These are phyloP conservation scores for Camellia oleifera DNA, from an alignment of 179 eudicot species.

Conservation along the genomic window DNA sequence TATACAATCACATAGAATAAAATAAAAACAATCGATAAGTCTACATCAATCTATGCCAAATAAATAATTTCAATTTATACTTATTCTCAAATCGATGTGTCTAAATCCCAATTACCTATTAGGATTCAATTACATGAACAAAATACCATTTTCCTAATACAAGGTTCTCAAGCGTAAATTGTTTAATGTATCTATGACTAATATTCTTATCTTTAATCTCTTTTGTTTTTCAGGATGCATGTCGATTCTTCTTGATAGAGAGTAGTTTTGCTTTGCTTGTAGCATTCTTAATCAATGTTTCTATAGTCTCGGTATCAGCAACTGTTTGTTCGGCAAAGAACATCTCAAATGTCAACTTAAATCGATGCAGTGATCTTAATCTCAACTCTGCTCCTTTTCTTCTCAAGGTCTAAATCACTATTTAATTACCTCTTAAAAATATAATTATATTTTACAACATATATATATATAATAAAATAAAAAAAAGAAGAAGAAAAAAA, in stretches of 20 bases:
- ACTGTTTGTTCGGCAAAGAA: conserved; percentile 51
- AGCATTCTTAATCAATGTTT: conserved; percentile 77
- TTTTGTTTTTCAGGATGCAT: conserved; percentile 66
- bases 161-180: too few species aligned
- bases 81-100: too few species aligned
- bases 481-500: neutral
- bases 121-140: too few species aligned
- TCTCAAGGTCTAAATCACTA: conserved; percentile 42
- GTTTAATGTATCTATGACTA: too few species aligned
- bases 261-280: conserved; percentile 80
- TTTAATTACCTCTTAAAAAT: neutral
- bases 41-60: too few species aligned
- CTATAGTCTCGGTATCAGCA: conserved; percentile 71
- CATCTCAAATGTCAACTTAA: conserved; percentile 30
- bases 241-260: conserved; percentile 79
- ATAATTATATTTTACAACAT: neutral
- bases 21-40: too few species aligned
- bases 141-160: too few species aligned
- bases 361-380: conserved; percentile 53
- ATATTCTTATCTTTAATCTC: neutral
- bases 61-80: too few species aligned
- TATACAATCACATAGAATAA: too few species aligned
- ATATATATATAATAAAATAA: neutral
- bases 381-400: conserved; percentile 83
- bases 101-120: too few species aligned